Conservation (phyloP, 2,329 filamentous ascomycete species). For the Colletotrichum echinochloae region DNA sequence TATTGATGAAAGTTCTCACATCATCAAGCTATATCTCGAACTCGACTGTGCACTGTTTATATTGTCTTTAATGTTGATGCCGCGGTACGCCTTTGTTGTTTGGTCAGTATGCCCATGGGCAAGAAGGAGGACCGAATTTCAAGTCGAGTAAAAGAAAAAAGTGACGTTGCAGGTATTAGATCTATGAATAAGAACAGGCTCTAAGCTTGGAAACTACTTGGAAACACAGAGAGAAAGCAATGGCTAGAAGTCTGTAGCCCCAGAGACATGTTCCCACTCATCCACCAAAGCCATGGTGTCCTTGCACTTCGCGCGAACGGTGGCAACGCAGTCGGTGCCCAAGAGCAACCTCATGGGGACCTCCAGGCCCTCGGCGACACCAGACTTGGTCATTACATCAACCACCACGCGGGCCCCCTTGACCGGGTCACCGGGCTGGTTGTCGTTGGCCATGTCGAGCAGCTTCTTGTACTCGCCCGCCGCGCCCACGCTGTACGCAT, state of each 20-base stretch:
- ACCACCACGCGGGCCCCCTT: constrained; percentile 66
- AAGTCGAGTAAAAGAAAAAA: too few relatives aligned
- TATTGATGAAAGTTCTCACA: constrained; percentile 48
- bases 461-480: constrained; percentile 46
- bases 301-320: constrained; percentile 57
- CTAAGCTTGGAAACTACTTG: neutral
- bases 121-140: too few relatives aligned
- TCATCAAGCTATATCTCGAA: too few relatives aligned
- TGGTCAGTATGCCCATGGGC: constrained; percentile 50
- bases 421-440: constrained; percentile 66
- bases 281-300: constrained; percentile 57
- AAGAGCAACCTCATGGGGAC: constrained; percentile 67
- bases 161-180: neutral
- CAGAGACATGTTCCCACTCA: constrained; percentile 62
- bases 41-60: too few relatives aligned
- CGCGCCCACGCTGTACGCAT: constrained; percentile 49
- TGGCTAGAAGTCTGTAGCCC: constrained; percentile 50
- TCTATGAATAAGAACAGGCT: neutral
- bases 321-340: constrained; percentile 62
- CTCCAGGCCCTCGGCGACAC: constrained; percentile 59
- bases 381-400: constrained; percentile 65
- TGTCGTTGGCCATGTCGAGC: constrained; percentile 55
- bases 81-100: constrained; percentile 62
- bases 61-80: constrained; percentile 61
- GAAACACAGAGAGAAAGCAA: neutral